Percentiles rank a stretch among this genome's conserved stretches.
phyloP scores from a whole-genome alignment of 805 yeast species.

The Debaryomyces tyrocola region DNA sequence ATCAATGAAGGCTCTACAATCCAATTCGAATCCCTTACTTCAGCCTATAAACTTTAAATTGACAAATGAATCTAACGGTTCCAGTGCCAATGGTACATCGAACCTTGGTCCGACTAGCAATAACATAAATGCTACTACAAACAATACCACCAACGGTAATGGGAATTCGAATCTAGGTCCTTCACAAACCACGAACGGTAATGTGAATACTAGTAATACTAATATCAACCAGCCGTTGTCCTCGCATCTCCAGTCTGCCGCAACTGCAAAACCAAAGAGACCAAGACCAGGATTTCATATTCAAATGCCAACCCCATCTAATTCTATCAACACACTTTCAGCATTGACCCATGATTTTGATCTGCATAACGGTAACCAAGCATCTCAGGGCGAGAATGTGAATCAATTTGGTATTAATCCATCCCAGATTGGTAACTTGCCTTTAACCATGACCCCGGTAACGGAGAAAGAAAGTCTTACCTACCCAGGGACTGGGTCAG shows the following conservation, averaged over 20 bases:
- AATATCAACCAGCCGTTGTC: background rate
- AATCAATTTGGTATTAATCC: constrained; percentile 71
- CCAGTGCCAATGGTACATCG: background rate
- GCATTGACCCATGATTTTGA: constrained; percentile 35
- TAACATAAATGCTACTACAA: background rate
- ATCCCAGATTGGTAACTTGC: constrained; percentile 46
- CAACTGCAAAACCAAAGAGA: constrained; percentile 22
- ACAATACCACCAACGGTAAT: background rate
- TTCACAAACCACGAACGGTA: background rate
- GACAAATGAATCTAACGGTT: constrained; percentile 5
- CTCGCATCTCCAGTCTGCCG: background rate
- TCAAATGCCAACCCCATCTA: constrained; percentile 75
- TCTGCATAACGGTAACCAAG: background rate
- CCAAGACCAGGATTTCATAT: constrained; percentile 59
- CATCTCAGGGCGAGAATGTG: constrained; percentile 37
- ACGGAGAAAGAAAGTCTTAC: constrained; percentile 50
- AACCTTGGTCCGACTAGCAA: background rate
- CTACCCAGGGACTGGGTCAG: background rate
- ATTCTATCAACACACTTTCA: constrained; percentile 31
- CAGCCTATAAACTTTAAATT: constrained; percentile 55
- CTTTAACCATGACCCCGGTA: constrained; percentile 79
- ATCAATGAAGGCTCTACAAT: constrained; percentile 52
- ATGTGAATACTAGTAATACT: background rate
- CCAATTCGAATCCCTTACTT: constrained; percentile 45
- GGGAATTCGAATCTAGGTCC: background rate